Conservation (phyloP, 345 rosid genomes). For the Arabis hirsuta region DNA sequence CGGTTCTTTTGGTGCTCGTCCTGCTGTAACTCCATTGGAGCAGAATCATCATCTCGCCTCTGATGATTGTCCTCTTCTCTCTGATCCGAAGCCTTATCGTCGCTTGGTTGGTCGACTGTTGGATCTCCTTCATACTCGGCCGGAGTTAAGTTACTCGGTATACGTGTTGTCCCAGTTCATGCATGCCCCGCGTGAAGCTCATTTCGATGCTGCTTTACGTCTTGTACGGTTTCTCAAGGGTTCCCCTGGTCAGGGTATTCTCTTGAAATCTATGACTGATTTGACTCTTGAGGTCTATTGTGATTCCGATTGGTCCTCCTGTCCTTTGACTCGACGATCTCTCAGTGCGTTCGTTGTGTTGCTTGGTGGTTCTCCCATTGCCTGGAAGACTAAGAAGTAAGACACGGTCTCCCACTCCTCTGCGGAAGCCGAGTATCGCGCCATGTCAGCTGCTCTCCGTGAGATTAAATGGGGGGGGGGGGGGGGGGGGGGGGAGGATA, state of each 20-base stretch:
- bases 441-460: background rate
- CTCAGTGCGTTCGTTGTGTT: background rate
- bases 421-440: background rate
- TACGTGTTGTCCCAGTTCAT: background rate
- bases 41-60: background rate
- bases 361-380: background rate
- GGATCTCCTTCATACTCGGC: background rate
- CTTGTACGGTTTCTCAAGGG: background rate
- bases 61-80: background rate
- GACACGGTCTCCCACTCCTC: background rate
- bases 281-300: background rate
- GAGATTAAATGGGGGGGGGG: too few species aligned
- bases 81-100: background rate
- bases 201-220: background rate
- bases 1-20: background rate
- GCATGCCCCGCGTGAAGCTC: background rate
- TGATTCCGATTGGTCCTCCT: background rate
- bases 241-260: background rate
- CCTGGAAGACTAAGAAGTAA: background rate
- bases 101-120: background rate
- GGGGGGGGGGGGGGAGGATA: background rate
- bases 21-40: background rate
- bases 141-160: background rate
- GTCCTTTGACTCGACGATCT: background rate
- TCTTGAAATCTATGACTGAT: accelerated